phyloP scores from a whole-genome alignment of 371 early-diverging fungal species.

The Lichtheimia ramosa region DNA sequence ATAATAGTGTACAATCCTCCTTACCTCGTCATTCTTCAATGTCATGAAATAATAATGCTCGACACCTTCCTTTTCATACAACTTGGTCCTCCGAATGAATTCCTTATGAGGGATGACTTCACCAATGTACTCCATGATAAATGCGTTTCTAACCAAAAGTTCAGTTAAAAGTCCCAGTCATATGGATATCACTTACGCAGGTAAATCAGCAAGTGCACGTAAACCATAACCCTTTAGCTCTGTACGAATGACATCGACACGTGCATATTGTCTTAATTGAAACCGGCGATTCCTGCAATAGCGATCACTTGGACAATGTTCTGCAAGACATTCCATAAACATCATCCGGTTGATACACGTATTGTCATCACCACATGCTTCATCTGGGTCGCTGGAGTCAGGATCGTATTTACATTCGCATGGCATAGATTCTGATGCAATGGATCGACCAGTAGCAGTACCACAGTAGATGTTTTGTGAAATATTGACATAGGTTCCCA shows the following conservation, averaged over 20 bases:
- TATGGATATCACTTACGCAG: conserved; percentile 45
- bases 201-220: conserved; percentile 66
- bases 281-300: conserved; percentile 92
- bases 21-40: conserved; percentile 83
- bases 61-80: conserved; percentile 76
- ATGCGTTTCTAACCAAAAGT: conserved; percentile 45
- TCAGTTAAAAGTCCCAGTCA: neutral
- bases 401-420: conserved; percentile 81
- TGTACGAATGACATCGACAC: conserved; percentile 84
- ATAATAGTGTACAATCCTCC: neutral
- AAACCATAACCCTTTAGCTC: conserved; percentile 93
- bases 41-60: conserved; percentile 98
- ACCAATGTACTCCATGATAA: conserved; percentile 96
- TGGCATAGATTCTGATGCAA: conserved; percentile 69
- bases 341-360: conserved; percentile 92
- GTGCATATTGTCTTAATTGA: conserved; percentile 79
- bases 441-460: conserved; percentile 66
- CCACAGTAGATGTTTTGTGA: conserved; percentile 68
- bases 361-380: conserved; percentile 86
- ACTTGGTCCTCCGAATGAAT: conserved; percentile 79
- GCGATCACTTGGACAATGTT: conserved; percentile 89
- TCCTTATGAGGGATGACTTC: conserved; percentile 83
- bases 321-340: conserved; percentile 89
- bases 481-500: conserved; percentile 62
- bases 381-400: conserved; percentile 39